Evolutionary conservation across 495 filamentous ascomycete species (phyloP).

Genomic region (Penicillium manginii): DNA sequence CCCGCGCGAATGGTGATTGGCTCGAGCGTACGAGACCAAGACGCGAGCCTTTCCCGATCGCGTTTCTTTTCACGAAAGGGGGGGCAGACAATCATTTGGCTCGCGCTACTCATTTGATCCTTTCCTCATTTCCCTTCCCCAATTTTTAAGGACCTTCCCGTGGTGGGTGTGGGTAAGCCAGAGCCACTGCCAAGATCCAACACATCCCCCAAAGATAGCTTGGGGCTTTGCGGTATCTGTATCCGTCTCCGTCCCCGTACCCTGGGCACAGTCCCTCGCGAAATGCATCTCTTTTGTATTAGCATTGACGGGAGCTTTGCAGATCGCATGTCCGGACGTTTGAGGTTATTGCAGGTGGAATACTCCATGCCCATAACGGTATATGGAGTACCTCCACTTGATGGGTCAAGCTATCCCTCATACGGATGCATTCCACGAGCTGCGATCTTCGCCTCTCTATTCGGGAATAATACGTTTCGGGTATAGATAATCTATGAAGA

Average conservation of each 20-base stretch:
- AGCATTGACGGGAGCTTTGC: not conserved
- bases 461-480: not conserved
- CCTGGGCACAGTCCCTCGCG: constrained; percentile 8
- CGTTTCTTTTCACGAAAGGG: constrained; percentile 26
- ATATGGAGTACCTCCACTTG: not conserved
- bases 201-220: no score
- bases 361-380: not conserved
- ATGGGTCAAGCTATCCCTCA: constrained; percentile 10
- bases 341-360: constrained; percentile 9
- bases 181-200: not conserved
- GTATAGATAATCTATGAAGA: no score
- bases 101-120: not conserved
- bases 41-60: constrained; percentile 33
- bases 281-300: constrained; percentile 8
- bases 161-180: not conserved
- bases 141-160: not conserved
- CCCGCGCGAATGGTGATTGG: constrained; percentile 13
- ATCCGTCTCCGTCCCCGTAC: no score
- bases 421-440: constrained; percentile 16
- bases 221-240: no score
- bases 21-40: constrained; percentile 15
- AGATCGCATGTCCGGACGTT: not conserved
- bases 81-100: not conserved
- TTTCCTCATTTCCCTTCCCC: not conserved
- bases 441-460: not conserved